These are phyloP conservation scores for Teunomyces barrocoloradensis DNA, from an alignment of 805 yeast species.

Conservation along the genomic window DNA sequence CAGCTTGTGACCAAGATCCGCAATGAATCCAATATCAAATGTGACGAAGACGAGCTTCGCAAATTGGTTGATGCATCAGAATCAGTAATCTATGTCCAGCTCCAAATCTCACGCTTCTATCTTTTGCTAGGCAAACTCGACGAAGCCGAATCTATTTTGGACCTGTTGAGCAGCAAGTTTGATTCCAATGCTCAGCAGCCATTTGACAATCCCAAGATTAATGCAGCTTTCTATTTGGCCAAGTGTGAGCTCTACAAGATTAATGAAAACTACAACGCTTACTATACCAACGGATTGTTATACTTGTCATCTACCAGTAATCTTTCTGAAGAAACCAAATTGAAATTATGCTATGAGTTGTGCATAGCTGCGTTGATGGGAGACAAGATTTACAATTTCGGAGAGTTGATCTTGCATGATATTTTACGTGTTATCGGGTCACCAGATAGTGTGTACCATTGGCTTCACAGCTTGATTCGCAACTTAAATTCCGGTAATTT, in stretches of 20 bases:
- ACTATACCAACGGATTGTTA: slow-evolving; percentile 76
- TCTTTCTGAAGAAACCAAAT: slow-evolving; percentile 35
- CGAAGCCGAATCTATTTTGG: slow-evolving; percentile 67
- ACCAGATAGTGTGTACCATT: slow-evolving; percentile 48
- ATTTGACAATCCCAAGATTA: slow-evolving; percentile 51
- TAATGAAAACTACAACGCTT: slow-evolving; percentile 75
- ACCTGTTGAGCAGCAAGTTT: slow-evolving; percentile 54
- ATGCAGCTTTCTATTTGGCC: slow-evolving; percentile 80
- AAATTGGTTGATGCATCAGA: slow-evolving; percentile 49
- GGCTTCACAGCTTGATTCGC: slow-evolving; percentile 71
- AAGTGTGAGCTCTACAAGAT: slow-evolving; percentile 72
- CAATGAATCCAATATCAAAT: slow-evolving; percentile 29
- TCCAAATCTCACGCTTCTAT: slow-evolving; percentile 75
- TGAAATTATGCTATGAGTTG: slow-evolving; percentile 57
- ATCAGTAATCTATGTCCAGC: slow-evolving; percentile 44
- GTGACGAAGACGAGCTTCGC: slow-evolving; percentile 21
- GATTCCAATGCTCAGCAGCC: slow-evolving; percentile 38
- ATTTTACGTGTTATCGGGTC: slow-evolving; percentile 52
- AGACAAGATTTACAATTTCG: slow-evolving; percentile 90
- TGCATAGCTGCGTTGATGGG: slow-evolving; percentile 87
- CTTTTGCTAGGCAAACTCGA: slow-evolving; percentile 50
- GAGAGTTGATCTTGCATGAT: slow-evolving; percentile 90
- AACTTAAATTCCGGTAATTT: slow-evolving; percentile 80
- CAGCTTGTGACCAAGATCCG: slow-evolving; percentile 23
- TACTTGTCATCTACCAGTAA: slow-evolving; percentile 68